Evolutionary conservation across 192 early-diverging fungal species (phyloP).

Genomic region (Linnemannia hyalina): DNA sequence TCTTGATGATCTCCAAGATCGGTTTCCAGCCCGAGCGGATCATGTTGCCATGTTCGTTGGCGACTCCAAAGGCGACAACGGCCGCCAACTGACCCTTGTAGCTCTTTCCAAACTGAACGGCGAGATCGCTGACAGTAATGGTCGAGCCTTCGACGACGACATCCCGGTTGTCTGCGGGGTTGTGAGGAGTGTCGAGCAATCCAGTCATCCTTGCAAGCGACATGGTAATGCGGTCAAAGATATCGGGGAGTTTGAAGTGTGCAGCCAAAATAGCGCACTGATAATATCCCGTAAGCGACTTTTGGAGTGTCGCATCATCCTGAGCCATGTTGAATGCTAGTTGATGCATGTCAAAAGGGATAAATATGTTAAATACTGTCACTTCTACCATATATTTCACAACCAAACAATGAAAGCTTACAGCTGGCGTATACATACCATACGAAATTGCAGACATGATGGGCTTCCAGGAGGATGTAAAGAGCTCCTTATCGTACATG

Average conservation of each 20-base stretch:
- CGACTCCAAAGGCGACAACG: constrained; percentile 87
- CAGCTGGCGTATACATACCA: constrained; percentile 61
- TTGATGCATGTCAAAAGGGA: background rate
- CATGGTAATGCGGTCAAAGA: constrained; percentile 85
- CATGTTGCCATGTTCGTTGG: constrained; percentile 74
- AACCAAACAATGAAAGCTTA: background rate
- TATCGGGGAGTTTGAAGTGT: constrained; percentile 77
- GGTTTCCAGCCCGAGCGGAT: constrained; percentile 80
- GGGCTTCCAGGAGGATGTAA: constrained; percentile 80
- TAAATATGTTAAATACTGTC: background rate
- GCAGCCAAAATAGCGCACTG: constrained; percentile 80
- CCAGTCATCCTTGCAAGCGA: constrained; percentile 83
- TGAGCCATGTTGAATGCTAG: constrained; percentile 86
- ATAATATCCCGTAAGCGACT: constrained; percentile 84
- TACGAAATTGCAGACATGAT: constrained; percentile 85
- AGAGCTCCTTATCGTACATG: constrained; percentile 86
- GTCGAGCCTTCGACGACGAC: constrained; percentile 61
- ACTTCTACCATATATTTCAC: constrained; percentile 12
- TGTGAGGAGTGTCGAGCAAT: constrained; percentile 66
- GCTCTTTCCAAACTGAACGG: constrained; percentile 90
- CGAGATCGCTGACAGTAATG: constrained; percentile 71
- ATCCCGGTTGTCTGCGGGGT: constrained; percentile 63
- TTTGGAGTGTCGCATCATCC: constrained; percentile 82
- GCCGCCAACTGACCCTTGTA: constrained; percentile 92
- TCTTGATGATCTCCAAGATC: constrained; percentile 78